Conservation (phyloP, 2,329 filamentous ascomycete genomes). For the Pyrenophora graminea region DNA sequence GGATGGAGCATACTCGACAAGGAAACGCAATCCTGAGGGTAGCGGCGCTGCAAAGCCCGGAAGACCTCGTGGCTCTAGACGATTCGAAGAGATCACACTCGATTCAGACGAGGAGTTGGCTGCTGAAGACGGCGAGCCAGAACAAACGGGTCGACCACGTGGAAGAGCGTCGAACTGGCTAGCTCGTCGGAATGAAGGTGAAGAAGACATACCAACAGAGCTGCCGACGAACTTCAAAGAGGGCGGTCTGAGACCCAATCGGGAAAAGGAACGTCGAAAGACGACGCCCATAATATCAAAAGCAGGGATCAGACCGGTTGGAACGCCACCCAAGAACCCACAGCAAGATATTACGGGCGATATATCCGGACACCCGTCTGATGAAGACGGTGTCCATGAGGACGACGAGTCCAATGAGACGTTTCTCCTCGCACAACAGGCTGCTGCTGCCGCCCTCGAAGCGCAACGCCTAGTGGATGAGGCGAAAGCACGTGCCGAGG, state of each 20-base stretch:
- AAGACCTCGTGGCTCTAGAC: conserved; percentile 23
- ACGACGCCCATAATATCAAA: conserved; percentile 31
- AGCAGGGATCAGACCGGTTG: conserved; percentile 32
- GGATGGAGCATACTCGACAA: conserved; percentile 48
- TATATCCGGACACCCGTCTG: conserved; percentile 32
- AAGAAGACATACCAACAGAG: conserved; percentile 50
- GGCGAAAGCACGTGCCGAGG: conserved; percentile 23
- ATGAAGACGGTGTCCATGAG: conserved; percentile 35
- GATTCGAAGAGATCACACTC: conserved; percentile 54
- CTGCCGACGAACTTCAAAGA: conserved; percentile 50
- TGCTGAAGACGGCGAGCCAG: conserved; percentile 24
- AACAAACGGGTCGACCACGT: conserved; percentile 21
- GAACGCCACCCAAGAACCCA: conserved; percentile 29
- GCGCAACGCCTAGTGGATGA: conserved; percentile 26
- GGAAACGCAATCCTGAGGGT: conserved; percentile 31
- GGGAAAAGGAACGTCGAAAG: conserved; percentile 36
- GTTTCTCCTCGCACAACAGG: conserved; percentile 32
- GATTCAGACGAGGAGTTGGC: conserved; percentile 51
- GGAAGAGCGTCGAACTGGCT: conserved; percentile 48
- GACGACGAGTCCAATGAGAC: conserved; percentile 33
- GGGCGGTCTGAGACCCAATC: conserved; percentile 33
- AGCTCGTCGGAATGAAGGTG: conserved; percentile 47
- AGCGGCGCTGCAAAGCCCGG: conserved; percentile 31
- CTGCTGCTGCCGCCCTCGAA: conserved; percentile 32
- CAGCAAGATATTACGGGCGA: conserved; percentile 32